Evolutionary conservation across 1,284 basidiomycete species (phyloP).

Genomic region (Pterulicium gracile): DNA sequence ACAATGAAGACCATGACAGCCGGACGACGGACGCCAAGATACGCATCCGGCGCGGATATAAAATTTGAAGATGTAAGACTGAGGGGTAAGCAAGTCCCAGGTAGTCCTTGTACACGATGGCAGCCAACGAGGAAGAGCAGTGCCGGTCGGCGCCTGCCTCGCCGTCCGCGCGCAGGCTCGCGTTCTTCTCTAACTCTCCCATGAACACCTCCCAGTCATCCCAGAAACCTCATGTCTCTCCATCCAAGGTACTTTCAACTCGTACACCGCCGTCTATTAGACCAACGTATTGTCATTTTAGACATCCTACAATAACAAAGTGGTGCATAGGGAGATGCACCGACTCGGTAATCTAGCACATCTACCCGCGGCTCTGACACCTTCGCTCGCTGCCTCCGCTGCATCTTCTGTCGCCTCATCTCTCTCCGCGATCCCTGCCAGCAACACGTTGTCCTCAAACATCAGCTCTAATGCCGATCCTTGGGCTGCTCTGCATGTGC

Average conservation of each 20-base stretch:
- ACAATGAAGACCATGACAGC: too few species aligned
- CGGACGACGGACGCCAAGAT: too few species aligned
- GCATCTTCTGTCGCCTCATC: constrained; percentile 30
- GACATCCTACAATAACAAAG: constrained; percentile 61
- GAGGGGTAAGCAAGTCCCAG: too few species aligned
- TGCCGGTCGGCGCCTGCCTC: background rate
- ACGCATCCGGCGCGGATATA: too few species aligned
- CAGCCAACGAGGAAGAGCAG: too few species aligned
- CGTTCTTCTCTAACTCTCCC: background rate
- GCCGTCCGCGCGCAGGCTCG: background rate
- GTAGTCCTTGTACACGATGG: too few species aligned
- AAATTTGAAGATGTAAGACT: too few species aligned
- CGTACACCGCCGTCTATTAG: too few species aligned
- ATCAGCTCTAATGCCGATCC: constrained; percentile 39
- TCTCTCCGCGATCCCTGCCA: constrained; percentile 25
- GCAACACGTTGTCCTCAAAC: constrained; percentile 21
- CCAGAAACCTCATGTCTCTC: constrained; percentile 40
- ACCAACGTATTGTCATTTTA: too few species aligned
- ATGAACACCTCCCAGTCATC: background rate
- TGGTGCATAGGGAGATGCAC: constrained; percentile 71
- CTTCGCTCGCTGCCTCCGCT: constrained; percentile 24
- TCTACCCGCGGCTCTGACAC: constrained; percentile 28
- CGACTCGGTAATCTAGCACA: constrained; percentile 51
- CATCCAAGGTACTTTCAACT: constrained; percentile 46
- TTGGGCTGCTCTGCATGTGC: constrained; percentile 77